phyloP scores from a whole-genome alignment of 2,329 filamentous ascomycete genomes.

The Penicillium fuscoglaucum region DNA sequence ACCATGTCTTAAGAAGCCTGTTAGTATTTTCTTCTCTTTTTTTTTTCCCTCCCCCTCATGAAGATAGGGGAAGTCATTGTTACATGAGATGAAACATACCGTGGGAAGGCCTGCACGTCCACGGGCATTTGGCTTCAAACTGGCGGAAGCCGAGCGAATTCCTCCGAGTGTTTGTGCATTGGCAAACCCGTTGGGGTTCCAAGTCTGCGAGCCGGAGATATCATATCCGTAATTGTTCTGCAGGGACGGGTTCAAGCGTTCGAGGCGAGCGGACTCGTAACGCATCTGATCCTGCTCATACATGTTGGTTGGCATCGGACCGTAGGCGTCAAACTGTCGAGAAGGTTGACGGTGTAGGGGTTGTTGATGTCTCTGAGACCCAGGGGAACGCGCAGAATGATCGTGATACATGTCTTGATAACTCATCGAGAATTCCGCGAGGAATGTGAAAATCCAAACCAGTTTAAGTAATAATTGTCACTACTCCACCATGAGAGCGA shows the following conservation, averaged over 20 bases:
- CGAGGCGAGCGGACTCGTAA: conserved; percentile 57
- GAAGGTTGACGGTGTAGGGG: conserved; percentile 70
- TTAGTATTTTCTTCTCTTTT: background rate
- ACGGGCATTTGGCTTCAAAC: conserved; percentile 58
- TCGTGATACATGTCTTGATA: conserved; percentile 65
- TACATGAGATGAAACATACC: conserved; percentile 55
- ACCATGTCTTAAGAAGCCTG: conserved; percentile 57
- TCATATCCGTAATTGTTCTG: conserved; percentile 68
- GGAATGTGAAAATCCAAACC: conserved; percentile 36
- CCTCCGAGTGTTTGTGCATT: conserved; percentile 65
- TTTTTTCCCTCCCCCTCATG: background rate
- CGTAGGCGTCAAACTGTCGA: conserved; percentile 74
- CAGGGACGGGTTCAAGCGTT: conserved; percentile 59
- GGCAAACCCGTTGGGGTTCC: conserved; percentile 74
- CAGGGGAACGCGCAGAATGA: conserved; percentile 67
- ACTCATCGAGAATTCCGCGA: conserved; percentile 35
- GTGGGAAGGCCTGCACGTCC: conserved; percentile 66
- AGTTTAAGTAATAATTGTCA: conserved; percentile 8
- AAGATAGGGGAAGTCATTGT: conserved; percentile 1
- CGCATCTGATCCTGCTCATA: conserved; percentile 67
- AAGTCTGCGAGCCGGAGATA: conserved; percentile 68
- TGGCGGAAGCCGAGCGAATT: conserved; percentile 57
- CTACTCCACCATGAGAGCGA: conserved; percentile 39
- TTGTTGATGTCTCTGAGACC: conserved; percentile 67
- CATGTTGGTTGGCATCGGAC: conserved; percentile 64